Evolutionary conservation across 495 filamentous ascomycete species (phyloP).

Genomic region (Astrocystis sublimbata): DNA sequence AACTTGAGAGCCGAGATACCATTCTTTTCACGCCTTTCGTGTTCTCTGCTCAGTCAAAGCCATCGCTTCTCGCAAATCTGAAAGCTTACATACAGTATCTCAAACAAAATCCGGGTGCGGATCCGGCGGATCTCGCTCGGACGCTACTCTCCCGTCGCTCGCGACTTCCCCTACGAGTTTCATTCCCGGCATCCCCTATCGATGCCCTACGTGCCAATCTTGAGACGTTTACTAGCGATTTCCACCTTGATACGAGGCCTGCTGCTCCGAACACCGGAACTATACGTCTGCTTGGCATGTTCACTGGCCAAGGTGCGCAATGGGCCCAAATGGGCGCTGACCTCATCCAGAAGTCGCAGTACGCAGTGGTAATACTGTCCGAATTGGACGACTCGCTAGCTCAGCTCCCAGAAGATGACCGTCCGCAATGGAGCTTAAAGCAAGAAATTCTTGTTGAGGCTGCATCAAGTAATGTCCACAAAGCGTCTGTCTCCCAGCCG

Average conservation of each 20-base stretch:
- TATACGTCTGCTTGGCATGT: constrained; percentile 48
- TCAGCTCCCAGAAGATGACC: constrained; percentile 10
- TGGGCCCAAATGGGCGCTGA: constrained; percentile 59
- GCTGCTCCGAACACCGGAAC: background rate
- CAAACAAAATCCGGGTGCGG: background rate
- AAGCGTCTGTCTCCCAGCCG: constrained; percentile 46
- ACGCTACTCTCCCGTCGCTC: background rate
- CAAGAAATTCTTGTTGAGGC: constrained; percentile 15
- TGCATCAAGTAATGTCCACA: constrained; percentile 26
- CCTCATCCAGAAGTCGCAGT: constrained; percentile 33
- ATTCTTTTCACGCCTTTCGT: background rate
- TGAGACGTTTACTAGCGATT: background rate
- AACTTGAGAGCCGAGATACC: background rate
- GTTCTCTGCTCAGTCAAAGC: background rate
- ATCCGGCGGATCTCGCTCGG: background rate
- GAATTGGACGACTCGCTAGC: background rate
- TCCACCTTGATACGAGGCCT: background rate
- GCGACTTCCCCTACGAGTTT: constrained; percentile 16
- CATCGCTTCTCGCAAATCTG: background rate
- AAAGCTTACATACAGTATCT: background rate
- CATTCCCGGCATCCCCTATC: constrained; percentile 23
- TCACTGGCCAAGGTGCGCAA: constrained; percentile 71
- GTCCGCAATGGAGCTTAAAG: constrained; percentile 24
- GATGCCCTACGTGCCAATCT: constrained; percentile 6
- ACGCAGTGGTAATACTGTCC: constrained; percentile 3